Evolutionary conservation across 306 rosid genomes (phyloP).

Genomic region (Casuarina equisetifolia): DNA sequence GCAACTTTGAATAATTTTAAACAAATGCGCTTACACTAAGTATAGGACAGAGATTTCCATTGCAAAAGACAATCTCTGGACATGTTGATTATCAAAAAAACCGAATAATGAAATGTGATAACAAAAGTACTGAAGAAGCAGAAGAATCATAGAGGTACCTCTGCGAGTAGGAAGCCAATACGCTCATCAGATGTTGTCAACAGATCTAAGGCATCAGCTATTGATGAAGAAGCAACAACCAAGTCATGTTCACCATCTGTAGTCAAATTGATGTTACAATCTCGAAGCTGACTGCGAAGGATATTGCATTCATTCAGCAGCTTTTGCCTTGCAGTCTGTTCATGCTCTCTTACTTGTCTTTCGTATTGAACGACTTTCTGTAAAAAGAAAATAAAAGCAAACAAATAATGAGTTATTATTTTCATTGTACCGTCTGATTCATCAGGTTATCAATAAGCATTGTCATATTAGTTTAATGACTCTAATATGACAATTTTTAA

Average conservation of each 20-base stretch:
- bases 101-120: slow-evolving; percentile 1
- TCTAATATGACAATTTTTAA: background rate
- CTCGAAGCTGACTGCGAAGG: slow-evolving; percentile 64
- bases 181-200: slow-evolving; percentile 64
- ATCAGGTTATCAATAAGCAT: slow-evolving; percentile 22
- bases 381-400: background rate
- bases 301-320: slow-evolving; percentile 56
- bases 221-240: slow-evolving; percentile 43
- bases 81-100: slow-evolving; percentile 12
- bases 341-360: slow-evolving; percentile 56
- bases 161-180: slow-evolving; percentile 56
- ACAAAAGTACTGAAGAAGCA: slow-evolving; percentile 7
- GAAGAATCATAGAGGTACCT: slow-evolving; percentile 47
- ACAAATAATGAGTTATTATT: slow-evolving; percentile 8
- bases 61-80: slow-evolving; percentile 5
- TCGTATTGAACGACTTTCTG: slow-evolving; percentile 61
- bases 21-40: background rate
- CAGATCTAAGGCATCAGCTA: slow-evolving; percentile 47
- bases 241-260: slow-evolving; percentile 34
- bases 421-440: slow-evolving; percentile 15
- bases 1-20: too few species aligned
- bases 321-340: slow-evolving; percentile 48
- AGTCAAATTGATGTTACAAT: slow-evolving; percentile 55
- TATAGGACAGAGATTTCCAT: background rate
- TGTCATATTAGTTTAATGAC: slow-evolving; percentile 13